Conservation (phyloP, 331 rosid genomes). For the Prunus yedoensis region DNA sequence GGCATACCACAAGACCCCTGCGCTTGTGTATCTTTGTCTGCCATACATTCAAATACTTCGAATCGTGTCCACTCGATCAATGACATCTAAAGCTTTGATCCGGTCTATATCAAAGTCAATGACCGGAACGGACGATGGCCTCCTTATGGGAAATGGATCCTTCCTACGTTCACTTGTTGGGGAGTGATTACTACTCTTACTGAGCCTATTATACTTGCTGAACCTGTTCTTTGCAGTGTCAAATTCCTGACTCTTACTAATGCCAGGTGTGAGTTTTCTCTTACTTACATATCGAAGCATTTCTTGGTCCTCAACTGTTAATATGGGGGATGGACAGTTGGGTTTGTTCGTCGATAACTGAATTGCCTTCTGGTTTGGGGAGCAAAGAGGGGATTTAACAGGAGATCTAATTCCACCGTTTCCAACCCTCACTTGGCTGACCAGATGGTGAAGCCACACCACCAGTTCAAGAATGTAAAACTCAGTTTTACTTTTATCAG, state of each 20-base stretch:
- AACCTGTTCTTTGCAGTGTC: conserved; percentile 66
- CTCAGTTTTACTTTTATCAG: conserved; percentile 83
- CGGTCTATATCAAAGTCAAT: conserved; percentile 73
- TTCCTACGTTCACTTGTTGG: conserved; percentile 59
- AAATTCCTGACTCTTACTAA: conserved; percentile 98
- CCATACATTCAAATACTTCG: conserved; percentile 33
- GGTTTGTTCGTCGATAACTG: conserved; percentile 46
- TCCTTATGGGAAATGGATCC: conserved; percentile 55
- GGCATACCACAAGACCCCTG: conserved; percentile 14
- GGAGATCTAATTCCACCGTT: conserved; percentile 90
- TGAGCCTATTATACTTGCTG: conserved; percentile 76
- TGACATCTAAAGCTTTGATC: conserved; percentile 81
- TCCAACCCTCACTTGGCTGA: conserved; percentile 69
- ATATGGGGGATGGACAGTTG: conserved; percentile 55
- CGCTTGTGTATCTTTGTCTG: conserved; percentile 19
- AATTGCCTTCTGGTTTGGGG: conserved; percentile 59
- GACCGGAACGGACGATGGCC: conserved; percentile 71
- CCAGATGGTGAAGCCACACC: conserved; percentile 91
- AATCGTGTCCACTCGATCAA: conserved; percentile 85
- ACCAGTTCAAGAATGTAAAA: conserved; percentile 80
- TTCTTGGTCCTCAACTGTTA: conserved; percentile 87
- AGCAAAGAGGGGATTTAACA: conserved; percentile 73
- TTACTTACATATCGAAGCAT: conserved; percentile 85
- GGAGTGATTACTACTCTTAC: conserved; percentile 93
- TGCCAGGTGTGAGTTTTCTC: conserved; percentile 88